Evolutionary conservation across 768 basidiomycete species (phyloP), one percentile per base, ranked within the genome.

Genomic region (Nevesoporus exiguus): DNA sequence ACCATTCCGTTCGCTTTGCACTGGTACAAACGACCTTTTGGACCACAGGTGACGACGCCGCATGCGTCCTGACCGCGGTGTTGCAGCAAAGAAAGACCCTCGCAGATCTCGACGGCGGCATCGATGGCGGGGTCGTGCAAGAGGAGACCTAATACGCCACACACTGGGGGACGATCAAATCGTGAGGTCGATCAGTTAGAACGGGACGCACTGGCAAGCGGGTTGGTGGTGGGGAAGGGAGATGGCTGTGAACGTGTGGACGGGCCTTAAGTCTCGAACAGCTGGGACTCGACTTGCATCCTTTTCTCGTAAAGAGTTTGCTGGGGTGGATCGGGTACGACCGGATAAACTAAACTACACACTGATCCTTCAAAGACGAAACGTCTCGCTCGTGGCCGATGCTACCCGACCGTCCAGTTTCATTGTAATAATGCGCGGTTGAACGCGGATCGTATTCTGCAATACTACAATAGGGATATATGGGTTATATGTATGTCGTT

Each of bases 1-100:
- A 99, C 96, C 97, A 99, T 98, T 41, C 97, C 97, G 66, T 98
- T 99, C 25, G 93, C 93, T 73, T 99, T 99, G 79, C 93, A 95
- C 69, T 99, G 97, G 71, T 89, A 98, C 68, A 99, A 89, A 41
- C 94, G 85, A 25, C 97, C 97, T 67, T 93, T 93, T 5, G 85
- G 84, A 3, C 94, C 97, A 70, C 97, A 95, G 31, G 97, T 99
- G 55, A 99, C 86, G 64, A 98, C 87, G 33, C 97, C 97, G 60
- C 94, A 96, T 0, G 97, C 97, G 77, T 99, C 97, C 71, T 99
- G 96, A 13, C 96, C 97, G 61, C 96, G 81, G 67, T 99, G 97
- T 70, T 99, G 97, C 5, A 99, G 78, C 37, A 99, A 77, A 22
- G 94, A 90, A n/a, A 99, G 81, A 29, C 93, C 94, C 70, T 99